Percentiles rank a stretch among this genome's conserved stretches.
phyloP scores from a whole-genome alignment of 805 yeast species.

The Candida vartiovaarae region DNA sequence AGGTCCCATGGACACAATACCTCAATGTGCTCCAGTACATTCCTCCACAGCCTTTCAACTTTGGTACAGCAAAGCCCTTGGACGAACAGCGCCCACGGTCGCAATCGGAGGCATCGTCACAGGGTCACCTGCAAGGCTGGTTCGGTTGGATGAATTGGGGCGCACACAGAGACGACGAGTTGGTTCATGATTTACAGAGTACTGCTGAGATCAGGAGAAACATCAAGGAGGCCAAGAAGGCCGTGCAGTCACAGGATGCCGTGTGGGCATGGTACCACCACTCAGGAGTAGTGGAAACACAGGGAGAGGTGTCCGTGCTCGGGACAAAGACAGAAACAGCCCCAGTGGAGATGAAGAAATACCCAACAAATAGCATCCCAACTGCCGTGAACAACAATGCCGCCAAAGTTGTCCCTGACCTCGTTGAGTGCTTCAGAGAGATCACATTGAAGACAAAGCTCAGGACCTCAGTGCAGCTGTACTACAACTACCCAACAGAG shows the following conservation, averaged over 20 bases:
- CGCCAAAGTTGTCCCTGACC: slow-evolving; percentile 16
- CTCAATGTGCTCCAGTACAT: slow-evolving; percentile 7
- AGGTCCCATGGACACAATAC: slow-evolving; percentile 3
- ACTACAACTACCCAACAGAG: slow-evolving; percentile 31
- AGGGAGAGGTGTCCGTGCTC: slow-evolving; percentile 19
- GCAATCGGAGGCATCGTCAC: slow-evolving; percentile 1
- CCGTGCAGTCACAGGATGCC: slow-evolving; percentile 12
- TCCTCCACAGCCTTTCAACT: slow-evolving; percentile 2
- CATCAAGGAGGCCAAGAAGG: slow-evolving; percentile 16
- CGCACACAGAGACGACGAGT: slow-evolving; percentile 5
- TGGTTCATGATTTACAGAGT: slow-evolving; percentile 7
- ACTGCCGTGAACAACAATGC: background rate
- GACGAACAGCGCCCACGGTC: background rate
- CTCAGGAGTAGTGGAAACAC: slow-evolving; percentile 2
- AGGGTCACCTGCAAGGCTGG: slow-evolving; percentile 6
- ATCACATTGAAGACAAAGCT: slow-evolving; percentile 28
- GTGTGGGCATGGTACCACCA: slow-evolving; percentile 23
- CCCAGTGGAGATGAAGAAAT: slow-evolving; percentile 15
- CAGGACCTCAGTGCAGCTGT: slow-evolving; percentile 28
- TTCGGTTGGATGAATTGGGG: slow-evolving; percentile 12
- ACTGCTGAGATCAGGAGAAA: slow-evolving; percentile 15
- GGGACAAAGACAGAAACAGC: slow-evolving; percentile 17
- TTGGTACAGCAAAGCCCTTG: background rate
- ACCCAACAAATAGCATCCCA: slow-evolving; percentile 6
- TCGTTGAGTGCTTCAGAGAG: slow-evolving; percentile 22